Evolutionary conservation across 192 early-diverging fungal genomes (phyloP).

Genomic region (Coemansia biformis): DNA sequence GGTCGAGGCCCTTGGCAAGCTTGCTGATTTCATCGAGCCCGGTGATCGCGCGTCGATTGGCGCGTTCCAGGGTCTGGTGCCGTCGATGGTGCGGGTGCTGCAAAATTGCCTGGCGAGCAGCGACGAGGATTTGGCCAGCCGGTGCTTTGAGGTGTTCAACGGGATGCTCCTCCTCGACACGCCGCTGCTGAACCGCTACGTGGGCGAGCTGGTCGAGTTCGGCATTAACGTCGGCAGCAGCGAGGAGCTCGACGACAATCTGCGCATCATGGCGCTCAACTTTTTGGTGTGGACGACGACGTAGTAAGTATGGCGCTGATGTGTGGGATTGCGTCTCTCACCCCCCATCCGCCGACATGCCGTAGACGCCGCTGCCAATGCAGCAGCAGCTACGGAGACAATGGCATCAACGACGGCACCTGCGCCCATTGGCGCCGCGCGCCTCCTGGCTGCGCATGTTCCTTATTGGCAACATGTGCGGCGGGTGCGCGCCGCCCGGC

Average conservation of each 20-base stretch:
- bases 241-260: conserved; percentile 58
- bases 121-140: conserved; percentile 71
- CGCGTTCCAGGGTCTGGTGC: conserved; percentile 69
- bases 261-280: conserved; percentile 75
- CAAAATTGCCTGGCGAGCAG: conserved; percentile 66
- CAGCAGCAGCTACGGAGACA: no score
- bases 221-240: conserved; percentile 69
- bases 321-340: no score
- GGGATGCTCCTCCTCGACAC: conserved; percentile 72
- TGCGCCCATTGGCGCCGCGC: no score
- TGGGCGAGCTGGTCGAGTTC: conserved; percentile 77
- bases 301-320: conserved; percentile 74
- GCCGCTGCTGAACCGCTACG: conserved; percentile 72
- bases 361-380: no score
- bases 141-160: conserved; percentile 88
- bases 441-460: no score
- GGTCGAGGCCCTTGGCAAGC: conserved; percentile 71
- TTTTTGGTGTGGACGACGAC: conserved; percentile 60
- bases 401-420: no score
- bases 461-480: no score
- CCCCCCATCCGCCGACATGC: no score
- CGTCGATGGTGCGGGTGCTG: conserved; percentile 80
- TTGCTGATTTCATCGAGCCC: conserved; percentile 74
- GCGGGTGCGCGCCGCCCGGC: no score
- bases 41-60: conserved; percentile 64